Evolutionary conservation across 2,329 filamentous ascomycete genomes (phyloP).

Genomic region (Aspergillus cejpii): DNA sequence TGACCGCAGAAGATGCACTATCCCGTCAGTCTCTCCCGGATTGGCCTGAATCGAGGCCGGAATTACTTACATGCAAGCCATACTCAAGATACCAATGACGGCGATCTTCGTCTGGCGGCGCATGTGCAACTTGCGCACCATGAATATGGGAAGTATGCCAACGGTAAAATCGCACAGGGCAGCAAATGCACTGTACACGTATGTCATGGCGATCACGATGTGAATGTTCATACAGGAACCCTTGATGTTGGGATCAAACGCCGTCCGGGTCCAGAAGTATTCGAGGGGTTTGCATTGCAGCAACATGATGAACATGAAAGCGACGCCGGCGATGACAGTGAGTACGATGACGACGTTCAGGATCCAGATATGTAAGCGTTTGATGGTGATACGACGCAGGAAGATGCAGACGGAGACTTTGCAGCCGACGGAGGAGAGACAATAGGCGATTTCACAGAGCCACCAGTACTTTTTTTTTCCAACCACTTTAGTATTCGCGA

Average conservation of each 20-base stretch:
- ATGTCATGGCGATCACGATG: conserved; percentile 31
- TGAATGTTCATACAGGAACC: conserved; percentile 40
- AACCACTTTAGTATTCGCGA: background rate
- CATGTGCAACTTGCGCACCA: conserved; percentile 53
- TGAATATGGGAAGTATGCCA: conserved; percentile 47
- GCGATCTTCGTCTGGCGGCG: conserved; percentile 47
- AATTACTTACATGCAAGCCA: conserved; percentile 47
- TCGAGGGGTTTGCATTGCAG: conserved; percentile 49
- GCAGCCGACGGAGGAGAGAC: conserved; percentile 42
- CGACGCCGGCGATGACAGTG: conserved; percentile 41
- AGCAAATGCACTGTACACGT: conserved; percentile 30
- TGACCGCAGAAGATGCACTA: conserved; percentile 42
- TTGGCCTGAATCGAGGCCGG: conserved; percentile 15
- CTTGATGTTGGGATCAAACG: conserved; percentile 23
- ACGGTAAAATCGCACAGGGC: conserved; percentile 47
- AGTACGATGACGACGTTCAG: conserved; percentile 43
- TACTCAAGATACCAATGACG: conserved; percentile 48
- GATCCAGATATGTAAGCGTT: conserved; percentile 42
- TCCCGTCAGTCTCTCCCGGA: conserved; percentile 25
- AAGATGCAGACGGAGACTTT: conserved; percentile 50
- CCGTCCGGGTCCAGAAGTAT: conserved; percentile 44
- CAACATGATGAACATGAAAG: conserved; percentile 49
- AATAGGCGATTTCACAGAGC: conserved; percentile 49
- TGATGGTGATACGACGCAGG: conserved; percentile 47
- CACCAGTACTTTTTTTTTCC: conserved; percentile 45